Evolutionary conservation across 2,329 filamentous ascomycete genomes (phyloP).

Genomic region (Arthrobotrys pseudoclavata): DNA sequence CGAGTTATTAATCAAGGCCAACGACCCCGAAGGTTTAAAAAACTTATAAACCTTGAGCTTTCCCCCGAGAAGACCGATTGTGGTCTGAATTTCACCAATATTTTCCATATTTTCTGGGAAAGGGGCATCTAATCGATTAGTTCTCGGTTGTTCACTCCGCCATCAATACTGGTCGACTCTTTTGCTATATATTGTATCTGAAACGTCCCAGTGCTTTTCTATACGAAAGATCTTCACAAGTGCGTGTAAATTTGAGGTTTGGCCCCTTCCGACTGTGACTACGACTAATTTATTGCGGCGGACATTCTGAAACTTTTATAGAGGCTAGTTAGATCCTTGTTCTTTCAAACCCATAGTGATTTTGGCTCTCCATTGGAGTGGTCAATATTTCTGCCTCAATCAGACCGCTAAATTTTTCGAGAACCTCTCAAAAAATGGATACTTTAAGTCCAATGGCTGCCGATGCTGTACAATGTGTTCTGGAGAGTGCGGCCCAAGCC

Average conservation of each 20-base stretch:
- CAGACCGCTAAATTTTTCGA: background rate
- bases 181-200: background rate
- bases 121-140: background rate
- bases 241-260: background rate
- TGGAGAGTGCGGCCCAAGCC: background rate
- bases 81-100: background rate
- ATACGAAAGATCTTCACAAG: background rate
- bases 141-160: background rate
- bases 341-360: background rate
- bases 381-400: background rate
- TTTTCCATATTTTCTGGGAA: background rate
- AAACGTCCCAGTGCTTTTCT: background rate
- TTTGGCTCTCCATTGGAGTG: background rate
- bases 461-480: background rate
- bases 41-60: background rate
- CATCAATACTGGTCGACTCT: background rate
- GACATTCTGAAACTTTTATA: background rate
- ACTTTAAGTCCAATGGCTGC: background rate
- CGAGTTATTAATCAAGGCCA: slow-evolving; percentile 23
- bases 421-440: slow-evolving; percentile 17
- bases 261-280: too few relatives aligned
- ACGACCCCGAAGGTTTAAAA: background rate
- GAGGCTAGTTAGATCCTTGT: background rate
- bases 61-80: background rate
- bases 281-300: too few relatives aligned